These are phyloP conservation scores for Triticum turgidum DNA, from an alignment of 176 grass and related monocot genomes.

Conservation along the genomic window DNA sequence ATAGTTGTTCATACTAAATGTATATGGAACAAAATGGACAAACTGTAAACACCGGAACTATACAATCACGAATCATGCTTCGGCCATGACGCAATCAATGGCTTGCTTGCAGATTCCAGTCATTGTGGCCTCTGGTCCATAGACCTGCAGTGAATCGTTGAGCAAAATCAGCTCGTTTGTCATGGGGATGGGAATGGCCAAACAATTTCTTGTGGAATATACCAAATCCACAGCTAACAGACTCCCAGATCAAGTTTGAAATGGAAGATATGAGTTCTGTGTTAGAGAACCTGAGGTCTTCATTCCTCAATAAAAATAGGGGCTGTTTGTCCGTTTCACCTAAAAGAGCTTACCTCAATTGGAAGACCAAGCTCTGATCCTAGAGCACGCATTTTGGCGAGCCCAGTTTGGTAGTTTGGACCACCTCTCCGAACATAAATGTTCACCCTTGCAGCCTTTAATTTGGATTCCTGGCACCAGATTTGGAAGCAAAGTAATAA, in stretches of 20 bases:
- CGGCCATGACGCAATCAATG: slow-evolving; percentile 76
- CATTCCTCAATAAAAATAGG: background rate
- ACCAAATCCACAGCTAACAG: background rate
- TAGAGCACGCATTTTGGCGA: slow-evolving; percentile 89
- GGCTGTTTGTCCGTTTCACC: background rate
- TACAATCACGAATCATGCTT: slow-evolving; percentile 32
- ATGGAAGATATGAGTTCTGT: background rate
- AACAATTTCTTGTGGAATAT: background rate
- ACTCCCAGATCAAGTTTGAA: slow-evolving; percentile 4
- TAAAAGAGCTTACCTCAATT: slow-evolving; percentile 51
- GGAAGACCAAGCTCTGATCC: slow-evolving; percentile 77
- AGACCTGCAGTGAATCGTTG: slow-evolving; percentile 59
- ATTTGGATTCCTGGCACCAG: slow-evolving; percentile 71
- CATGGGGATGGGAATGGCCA: background rate
- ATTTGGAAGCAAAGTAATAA: slow-evolving; percentile 8
- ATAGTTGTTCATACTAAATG: background rate
- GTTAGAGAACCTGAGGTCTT: background rate
- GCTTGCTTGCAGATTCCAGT: slow-evolving; percentile 96
- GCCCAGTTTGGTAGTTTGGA: slow-evolving; percentile 92
- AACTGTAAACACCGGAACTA: background rate
- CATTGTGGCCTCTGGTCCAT: slow-evolving; percentile 95
- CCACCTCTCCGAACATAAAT: slow-evolving; percentile 94
- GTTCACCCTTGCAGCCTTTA: slow-evolving; percentile 87
- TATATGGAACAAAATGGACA: slow-evolving; percentile 8
- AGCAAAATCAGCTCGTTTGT: slow-evolving; percentile 3